phyloP scores from a whole-genome alignment of 495 filamentous ascomycete species.

The Hypoxylon lienhwacheense region DNA sequence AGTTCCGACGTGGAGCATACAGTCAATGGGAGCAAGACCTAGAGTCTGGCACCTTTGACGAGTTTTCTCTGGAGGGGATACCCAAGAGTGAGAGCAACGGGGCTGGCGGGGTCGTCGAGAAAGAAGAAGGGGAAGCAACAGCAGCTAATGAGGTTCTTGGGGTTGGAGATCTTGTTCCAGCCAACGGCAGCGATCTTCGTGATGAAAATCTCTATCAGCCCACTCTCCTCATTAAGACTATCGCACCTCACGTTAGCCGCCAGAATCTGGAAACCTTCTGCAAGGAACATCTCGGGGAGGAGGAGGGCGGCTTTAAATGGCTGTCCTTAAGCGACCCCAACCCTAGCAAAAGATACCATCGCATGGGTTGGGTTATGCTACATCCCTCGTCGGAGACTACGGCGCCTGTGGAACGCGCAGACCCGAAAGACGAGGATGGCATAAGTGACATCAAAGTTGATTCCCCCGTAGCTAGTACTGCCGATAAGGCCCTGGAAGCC shows the following conservation, averaged over 20 bases:
- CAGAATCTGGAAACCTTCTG: constrained; percentile 89
- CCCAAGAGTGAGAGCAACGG: constrained; percentile 93
- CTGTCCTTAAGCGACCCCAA: constrained; percentile 94
- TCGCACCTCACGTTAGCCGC: constrained; percentile 95
- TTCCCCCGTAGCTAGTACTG: constrained; percentile 49
- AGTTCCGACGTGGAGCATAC: constrained; percentile 73
- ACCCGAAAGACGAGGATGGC: constrained; percentile 59
- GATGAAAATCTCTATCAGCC: constrained; percentile 84
- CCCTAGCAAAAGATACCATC: constrained; percentile 92
- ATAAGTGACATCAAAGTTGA: constrained; percentile 42
- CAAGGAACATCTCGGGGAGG: constrained; percentile 85
- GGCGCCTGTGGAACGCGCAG: constrained; percentile 63
- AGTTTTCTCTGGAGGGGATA: constrained; percentile 92
- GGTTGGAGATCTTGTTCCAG: constrained; percentile 83
- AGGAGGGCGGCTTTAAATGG: constrained; percentile 86
- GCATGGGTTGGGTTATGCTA: constrained; percentile 98
- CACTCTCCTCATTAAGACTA: constrained; percentile 94
- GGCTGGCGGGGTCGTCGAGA: constrained; percentile 81
- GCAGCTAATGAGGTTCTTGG: constrained; percentile 90
- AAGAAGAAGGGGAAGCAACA: constrained; percentile 90
- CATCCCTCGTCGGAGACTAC: constrained; percentile 70
- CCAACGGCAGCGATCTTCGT: constrained; percentile 74
- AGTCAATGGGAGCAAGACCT: constrained; percentile 84
- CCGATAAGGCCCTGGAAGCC: constrained; percentile 84
- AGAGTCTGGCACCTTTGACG: constrained; percentile 80